These are phyloP conservation scores for Arabidopsis lyrata DNA, from an alignment of 441 rosid genomes.

Conservation along the genomic window DNA sequence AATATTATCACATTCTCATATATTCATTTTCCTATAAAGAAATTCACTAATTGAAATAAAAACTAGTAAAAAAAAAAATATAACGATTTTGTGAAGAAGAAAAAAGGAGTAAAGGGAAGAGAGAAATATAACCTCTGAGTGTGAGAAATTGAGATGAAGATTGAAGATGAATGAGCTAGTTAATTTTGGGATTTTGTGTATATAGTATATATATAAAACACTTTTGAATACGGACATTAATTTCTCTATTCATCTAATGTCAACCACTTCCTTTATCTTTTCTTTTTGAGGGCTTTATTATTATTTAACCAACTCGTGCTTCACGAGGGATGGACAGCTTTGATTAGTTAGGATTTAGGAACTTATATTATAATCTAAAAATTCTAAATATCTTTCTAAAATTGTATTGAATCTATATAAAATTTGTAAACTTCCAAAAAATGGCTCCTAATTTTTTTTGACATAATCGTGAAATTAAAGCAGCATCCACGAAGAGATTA, in stretches of 20 bases:
- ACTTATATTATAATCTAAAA: not conserved
- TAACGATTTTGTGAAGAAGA: not conserved
- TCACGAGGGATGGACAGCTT: conserved; percentile 33
- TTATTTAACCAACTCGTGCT: conserved; percentile 35
- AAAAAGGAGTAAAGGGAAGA: not conserved
- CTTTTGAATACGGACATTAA: not conserved
- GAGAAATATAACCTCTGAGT: conserved; percentile 26
- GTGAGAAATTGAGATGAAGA: conserved; percentile 13
- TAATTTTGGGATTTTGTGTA: conserved; percentile 3
- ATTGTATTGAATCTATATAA: no score
- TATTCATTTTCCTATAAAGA: not conserved
- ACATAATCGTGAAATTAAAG: no score
- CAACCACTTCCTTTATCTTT: conserved; percentile 15
- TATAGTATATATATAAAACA: conserved; percentile 22
- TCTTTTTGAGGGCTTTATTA: not conserved
- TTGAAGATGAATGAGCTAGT: conserved; percentile 8
- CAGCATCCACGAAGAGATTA: no score
- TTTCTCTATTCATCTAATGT: not conserved
- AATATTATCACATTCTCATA: not conserved
- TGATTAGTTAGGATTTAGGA: conserved; percentile 33
- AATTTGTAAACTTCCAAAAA: no score
- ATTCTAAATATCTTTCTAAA: no score
- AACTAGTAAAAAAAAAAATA: not conserved
- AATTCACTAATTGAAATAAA: not conserved
- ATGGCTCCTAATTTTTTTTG: no score